Percentiles rank a stretch among this genome's conserved stretches.
These are phyloP conservation scores for Priceomyces melissophilus DNA, from an alignment of 805 yeast genomes.

Conservation along the genomic window DNA sequence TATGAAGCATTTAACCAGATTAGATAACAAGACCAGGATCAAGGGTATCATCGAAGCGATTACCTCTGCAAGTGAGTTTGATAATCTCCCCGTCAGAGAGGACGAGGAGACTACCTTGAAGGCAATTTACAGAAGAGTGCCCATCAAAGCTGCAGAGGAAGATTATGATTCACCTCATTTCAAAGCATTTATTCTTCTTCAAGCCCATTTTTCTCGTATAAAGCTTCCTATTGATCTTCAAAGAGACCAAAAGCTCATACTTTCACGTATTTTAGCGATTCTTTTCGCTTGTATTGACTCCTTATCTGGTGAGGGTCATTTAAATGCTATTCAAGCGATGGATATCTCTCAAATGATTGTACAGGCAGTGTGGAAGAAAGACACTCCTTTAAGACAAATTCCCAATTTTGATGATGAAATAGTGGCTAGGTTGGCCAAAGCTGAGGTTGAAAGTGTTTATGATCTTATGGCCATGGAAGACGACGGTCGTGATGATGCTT, in stretches of 20 bases:
- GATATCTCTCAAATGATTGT: constrained; percentile 85
- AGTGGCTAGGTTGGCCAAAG: constrained; percentile 50
- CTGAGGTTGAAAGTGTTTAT: constrained; percentile 65
- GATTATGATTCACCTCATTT: constrained; percentile 53
- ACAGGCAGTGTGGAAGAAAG: constrained; percentile 83
- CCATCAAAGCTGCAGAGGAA: constrained; percentile 47
- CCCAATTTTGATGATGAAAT: constrained; percentile 60
- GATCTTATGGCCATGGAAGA: constrained; percentile 82
- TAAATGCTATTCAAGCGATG: constrained; percentile 79
- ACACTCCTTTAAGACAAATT: constrained; percentile 73
- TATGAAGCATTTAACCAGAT: constrained; percentile 56
- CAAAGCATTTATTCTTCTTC: constrained; percentile 73
- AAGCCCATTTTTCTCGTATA: constrained; percentile 75
- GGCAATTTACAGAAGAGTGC: constrained; percentile 56
- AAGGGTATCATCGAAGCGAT: constrained; percentile 62
- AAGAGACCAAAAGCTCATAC: constrained; percentile 52
- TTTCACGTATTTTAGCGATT: constrained; percentile 48
- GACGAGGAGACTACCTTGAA: constrained; percentile 52
- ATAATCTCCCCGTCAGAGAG: constrained; percentile 54
- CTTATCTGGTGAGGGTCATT: constrained; percentile 72
- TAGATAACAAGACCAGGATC: constrained; percentile 55
- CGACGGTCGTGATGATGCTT: constrained; percentile 60
- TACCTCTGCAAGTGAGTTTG: constrained; percentile 71
- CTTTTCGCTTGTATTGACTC: constrained; percentile 71
- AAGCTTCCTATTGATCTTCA: constrained; percentile 56